A percentile compares a stretch with the other conserved stretches of the same genome.
Conservation (phyloP, 2,329 filamentous ascomycete genomes). For the Drechslera avenae region DNA sequence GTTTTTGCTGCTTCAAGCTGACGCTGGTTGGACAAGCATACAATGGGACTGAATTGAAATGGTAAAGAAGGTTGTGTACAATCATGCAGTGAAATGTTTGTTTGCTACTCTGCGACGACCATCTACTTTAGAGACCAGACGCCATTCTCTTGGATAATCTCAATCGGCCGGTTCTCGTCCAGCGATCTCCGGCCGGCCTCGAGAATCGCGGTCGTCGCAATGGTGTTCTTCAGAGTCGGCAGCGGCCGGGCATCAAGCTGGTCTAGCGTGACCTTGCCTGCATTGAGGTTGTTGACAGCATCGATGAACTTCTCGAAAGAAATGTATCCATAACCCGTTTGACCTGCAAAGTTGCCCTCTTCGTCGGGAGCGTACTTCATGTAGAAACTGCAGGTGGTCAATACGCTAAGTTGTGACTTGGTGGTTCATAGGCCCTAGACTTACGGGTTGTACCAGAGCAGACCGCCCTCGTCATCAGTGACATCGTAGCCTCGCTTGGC, state of each 20-base stretch:
- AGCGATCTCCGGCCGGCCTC: slow-evolving; percentile 84
- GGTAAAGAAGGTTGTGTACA: too few relatives aligned
- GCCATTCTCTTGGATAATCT: slow-evolving; percentile 70
- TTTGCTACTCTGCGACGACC: neutral
- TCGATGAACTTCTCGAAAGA: slow-evolving; percentile 97
- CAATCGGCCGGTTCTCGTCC: slow-evolving; percentile 79
- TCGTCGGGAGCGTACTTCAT: slow-evolving; percentile 95
- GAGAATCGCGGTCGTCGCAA: slow-evolving; percentile 88
- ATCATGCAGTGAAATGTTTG: neutral
- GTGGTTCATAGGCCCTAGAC: slow-evolving; percentile 28
- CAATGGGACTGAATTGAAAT: too few relatives aligned
- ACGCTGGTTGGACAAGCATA: neutral
- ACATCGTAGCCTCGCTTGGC: slow-evolving; percentile 94
- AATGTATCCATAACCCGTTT: slow-evolving; percentile 90
- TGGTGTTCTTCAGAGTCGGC: slow-evolving; percentile 85
- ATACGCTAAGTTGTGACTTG: neutral
- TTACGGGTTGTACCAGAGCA: slow-evolving; percentile 86
- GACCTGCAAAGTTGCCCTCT: slow-evolving; percentile 90
- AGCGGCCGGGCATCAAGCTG: slow-evolving; percentile 80
- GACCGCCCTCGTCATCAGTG: slow-evolving; percentile 73
- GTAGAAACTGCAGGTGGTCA: slow-evolving; percentile 66
- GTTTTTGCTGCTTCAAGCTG: neutral
- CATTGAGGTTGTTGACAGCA: slow-evolving; percentile 78
- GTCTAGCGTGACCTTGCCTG: slow-evolving; percentile 71
- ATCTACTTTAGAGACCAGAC: slow-evolving; percentile 68